Evolutionary conservation across 139 green algal genomes (phyloP).

Genomic region (Spirogloea muscicola): DNA sequence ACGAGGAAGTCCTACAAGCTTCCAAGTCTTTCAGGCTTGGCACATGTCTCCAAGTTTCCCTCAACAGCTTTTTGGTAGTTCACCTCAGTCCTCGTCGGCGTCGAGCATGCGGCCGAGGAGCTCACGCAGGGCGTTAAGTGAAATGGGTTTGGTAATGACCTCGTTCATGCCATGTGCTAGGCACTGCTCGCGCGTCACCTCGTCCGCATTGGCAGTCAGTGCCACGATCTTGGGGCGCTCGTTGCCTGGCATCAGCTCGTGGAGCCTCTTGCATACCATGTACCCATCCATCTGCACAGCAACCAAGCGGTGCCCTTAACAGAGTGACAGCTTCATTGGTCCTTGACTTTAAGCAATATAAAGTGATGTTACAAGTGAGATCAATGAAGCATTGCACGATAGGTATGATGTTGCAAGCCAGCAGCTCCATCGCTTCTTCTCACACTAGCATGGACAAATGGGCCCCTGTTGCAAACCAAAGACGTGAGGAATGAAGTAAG

Average conservation of each 20-base stretch:
- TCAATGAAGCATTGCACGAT: background rate
- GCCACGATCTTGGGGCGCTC: slow-evolving; percentile 31
- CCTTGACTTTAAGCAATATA: background rate
- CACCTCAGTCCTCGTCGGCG: too few relatives aligned
- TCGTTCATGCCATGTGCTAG: slow-evolving; percentile 43
- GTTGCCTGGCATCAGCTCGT: background rate
- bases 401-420: background rate
- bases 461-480: background rate
- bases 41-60: too few relatives aligned
- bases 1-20: too few relatives aligned
- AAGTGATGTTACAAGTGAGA: background rate
- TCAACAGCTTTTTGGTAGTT: too few relatives aligned
- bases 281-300: slow-evolving; percentile 32
- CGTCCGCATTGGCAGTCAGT: slow-evolving; percentile 43
- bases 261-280: slow-evolving; percentile 20
- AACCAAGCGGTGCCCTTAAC: background rate
- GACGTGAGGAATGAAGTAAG: background rate
- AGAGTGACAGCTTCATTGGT: too few relatives aligned
- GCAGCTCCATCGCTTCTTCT: background rate
- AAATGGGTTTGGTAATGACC: slow-evolving; percentile 46
- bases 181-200: slow-evolving; percentile 30
- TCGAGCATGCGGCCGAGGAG: slow-evolving; percentile 30
- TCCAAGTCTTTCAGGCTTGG: too few relatives aligned
- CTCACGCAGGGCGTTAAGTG: slow-evolving; percentile 26
- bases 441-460: background rate